These are phyloP conservation scores for Poa pratensis DNA, from an alignment of 176 grass and related monocot species.

Conservation along the genomic window DNA sequence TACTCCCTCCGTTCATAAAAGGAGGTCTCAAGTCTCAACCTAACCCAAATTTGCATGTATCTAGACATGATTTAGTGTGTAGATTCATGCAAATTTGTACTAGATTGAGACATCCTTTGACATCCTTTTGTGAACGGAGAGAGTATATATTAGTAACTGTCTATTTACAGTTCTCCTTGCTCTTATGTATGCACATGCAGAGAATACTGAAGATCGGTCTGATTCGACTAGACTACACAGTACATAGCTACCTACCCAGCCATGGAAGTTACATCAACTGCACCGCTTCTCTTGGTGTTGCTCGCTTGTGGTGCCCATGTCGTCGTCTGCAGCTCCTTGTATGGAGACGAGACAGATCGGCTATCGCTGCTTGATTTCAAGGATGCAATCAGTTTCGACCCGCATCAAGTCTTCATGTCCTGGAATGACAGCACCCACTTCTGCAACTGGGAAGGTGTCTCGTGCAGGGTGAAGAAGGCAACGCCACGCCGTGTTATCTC, in stretches of 20 bases:
- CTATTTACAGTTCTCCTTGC: neutral
- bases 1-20: no score
- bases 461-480: neutral
- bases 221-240: neutral
- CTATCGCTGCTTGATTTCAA: neutral
- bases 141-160: neutral
- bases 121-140: no score
- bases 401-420: neutral
- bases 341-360: neutral
- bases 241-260: neutral
- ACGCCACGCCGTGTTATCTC: neutral
- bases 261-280: neutral
- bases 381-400: neutral
- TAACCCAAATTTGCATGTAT: no score
- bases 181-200: neutral
- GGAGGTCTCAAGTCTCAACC: no score
- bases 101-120: no score
- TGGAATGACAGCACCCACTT: slow-evolving; percentile 4
- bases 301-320: neutral
- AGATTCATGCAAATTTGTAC: no score
- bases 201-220: neutral
- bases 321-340: neutral
- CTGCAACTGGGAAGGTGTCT: neutral
- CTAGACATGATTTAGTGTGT: no score
- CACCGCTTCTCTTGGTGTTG: neutral